Base-by-base conservation (phyloP, 768 basidiomycete species). In the Albatrellus ellisii region DNA sequence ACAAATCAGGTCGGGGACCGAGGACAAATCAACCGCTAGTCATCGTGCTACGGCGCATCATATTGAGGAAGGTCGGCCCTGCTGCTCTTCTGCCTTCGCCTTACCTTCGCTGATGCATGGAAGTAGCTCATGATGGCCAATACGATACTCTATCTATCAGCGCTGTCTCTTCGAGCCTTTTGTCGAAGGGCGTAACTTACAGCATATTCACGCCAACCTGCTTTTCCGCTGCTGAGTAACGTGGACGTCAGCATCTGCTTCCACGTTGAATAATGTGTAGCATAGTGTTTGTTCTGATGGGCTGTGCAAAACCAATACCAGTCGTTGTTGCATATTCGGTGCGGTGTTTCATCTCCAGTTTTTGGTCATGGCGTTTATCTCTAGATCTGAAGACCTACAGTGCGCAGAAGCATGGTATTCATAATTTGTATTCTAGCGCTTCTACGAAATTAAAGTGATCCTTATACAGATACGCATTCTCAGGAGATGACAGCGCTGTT, bases 141-240 rank as follows among this genome's bases (percentile, higher is more conserved):
- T 18, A 36, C 20, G 35, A 36, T 14, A 10, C 35, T 3, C 35
- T 22, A 17, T 14, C 17, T 5, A 18, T 36, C 35, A 21, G 14
- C 15, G 20, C 17, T 21, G 35, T 22, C 35, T 29, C 74, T 18
- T 73, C 70, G 4, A 77, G 78, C 49, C 45, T 78, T 4, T 79
- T 79, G 55, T 37, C 68, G 52, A 62, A 70, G 39, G 73, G 75
- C 27, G 56, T 66, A 15, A 72, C 66, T 1, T 80, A 79, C 51
- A 79, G 78, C 49, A 68, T 77, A 5, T 75, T 69, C 52, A 73
- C 72, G 2, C 72, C 76, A 1, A 62, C 77, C 57, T 66, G 61
- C 42, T 79, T 79, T n/a, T 42, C 72, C 74, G 0, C 53, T 50
- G 0, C 53, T 78, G 39, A 69, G 62, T 26, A 76, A 77, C 45